Evolutionary conservation across 164 flowering plant genomes (phyloP), one percentile per base, ranked within the genome.

Genomic region (Akebia trifoliata): DNA sequence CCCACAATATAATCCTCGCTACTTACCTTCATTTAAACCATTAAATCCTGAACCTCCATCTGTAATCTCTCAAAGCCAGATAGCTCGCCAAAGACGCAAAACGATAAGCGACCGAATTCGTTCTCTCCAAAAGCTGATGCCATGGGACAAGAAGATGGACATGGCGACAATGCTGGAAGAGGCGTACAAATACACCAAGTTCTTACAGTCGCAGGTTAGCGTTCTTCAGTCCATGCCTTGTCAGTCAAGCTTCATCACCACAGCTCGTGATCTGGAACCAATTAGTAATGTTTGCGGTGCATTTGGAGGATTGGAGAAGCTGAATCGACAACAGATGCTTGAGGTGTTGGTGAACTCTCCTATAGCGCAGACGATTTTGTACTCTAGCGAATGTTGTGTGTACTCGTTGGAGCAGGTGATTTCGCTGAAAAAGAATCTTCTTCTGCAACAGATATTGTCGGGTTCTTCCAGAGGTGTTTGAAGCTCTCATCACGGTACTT

Each of bases 181-280:
- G 65, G 78, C 83, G 30, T 61, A 64, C 71, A 82, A 84, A 78
- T 85, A 90, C 78, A 61, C 84, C 54, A 72, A 57, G 74, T 87
- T 80, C 69, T 71, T 90, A 4, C 61, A 81, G 72, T 80, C 89
- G 18, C 97, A 85, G 60, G 62, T 85, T 5, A 32, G n/a, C 6
- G 81, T 64, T 7, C 79, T 90, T 49, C 63, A 73, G 38, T 57
- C 77, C 29, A 90, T 85, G 97, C 95, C 92, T 2, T 11, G n/a
- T 5, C 49, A 54, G 15, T 65, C 77, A 6, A 31, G 42, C 60
- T 31, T 50, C 44, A 4, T 25, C 56, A 40, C 15, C n/a, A 14
- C 9, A 34, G 36, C 9, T 0, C 52, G 17, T 28, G n/a, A 4
- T 34, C 10, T 47, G 30, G 31, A 2, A 12, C 51, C 7, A 2